A percentile compares a stretch with the other conserved stretches of the same genome.
phyloP scores from a whole-genome alignment of 768 basidiomycete species.

The Tephrocybe sp. region DNA sequence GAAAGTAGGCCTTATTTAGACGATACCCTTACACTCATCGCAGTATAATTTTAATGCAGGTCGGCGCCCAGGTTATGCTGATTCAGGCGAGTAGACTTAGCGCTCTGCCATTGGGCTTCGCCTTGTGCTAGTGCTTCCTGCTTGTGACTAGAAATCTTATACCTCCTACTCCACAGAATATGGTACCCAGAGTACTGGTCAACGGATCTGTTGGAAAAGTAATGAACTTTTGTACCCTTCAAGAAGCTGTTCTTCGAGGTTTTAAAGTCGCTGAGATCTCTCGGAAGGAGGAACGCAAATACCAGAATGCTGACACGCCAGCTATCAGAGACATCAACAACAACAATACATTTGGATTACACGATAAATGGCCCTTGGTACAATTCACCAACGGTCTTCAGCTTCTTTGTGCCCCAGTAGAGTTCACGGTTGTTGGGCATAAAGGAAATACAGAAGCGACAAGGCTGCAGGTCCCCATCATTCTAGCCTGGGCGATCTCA shows the following conservation, averaged over 20 bases:
- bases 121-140: no score
- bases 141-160: no score
- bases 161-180: conserved; percentile 41
- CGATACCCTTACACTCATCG: neutral
- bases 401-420: conserved; percentile 50
- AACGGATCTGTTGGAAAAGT: conserved; percentile 67
- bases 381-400: conserved; percentile 47
- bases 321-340: conserved; percentile 6
- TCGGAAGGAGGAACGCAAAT: neutral
- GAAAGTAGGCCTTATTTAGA: conserved; percentile 31
- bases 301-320: neutral
- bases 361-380: conserved; percentile 56
- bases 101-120: neutral
- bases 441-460: conserved; percentile 55
- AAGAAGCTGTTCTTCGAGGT: conserved; percentile 40
- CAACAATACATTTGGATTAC: conserved; percentile 21
- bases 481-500: conserved; percentile 77
- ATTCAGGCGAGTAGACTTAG: conserved; percentile 42
- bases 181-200: conserved; percentile 58
- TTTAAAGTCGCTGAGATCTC: conserved; percentile 32
- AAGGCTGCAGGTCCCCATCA: conserved; percentile 53
- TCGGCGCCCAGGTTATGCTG: conserved; percentile 78
- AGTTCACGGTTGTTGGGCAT: conserved; percentile 57
- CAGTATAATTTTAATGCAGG: neutral
- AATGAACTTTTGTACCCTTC: conserved; percentile 43